Evolutionary conservation across 106 monocot genomes (phyloP).

Genomic region (Dioscorea zingiberensis): DNA sequence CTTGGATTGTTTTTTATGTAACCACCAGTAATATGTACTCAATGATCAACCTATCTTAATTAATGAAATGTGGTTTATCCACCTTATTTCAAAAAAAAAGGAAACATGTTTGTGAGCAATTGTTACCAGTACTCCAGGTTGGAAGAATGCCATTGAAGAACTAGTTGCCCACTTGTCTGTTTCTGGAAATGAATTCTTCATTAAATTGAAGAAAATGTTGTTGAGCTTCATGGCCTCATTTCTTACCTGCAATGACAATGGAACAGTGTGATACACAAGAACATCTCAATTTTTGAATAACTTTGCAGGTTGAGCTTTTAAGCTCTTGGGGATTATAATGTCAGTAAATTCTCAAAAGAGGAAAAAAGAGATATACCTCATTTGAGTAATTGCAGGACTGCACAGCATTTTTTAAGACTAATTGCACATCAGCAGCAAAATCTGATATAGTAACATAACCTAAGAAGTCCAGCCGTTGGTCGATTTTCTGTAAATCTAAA

Average conservation of each 20-base stretch:
- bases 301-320: too few species aligned
- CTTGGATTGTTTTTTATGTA: conserved; percentile 15
- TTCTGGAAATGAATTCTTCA: conserved; percentile 90
- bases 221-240: conserved; percentile 74
- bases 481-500: conserved; percentile 62
- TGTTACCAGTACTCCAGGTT: conserved; percentile 14
- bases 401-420: conserved; percentile 68
- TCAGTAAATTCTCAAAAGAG: too few species aligned
- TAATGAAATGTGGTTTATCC: too few species aligned
- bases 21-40: too few species aligned
- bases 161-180: conserved; percentile 59
- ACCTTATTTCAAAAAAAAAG: conserved; percentile 6
- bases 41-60: too few species aligned
- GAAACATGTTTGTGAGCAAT: conserved; percentile 26
- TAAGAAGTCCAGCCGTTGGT: conserved; percentile 62
- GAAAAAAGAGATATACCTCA: conserved; percentile 37
- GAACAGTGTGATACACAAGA: too few species aligned
- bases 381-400: conserved; percentile 45
- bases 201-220: conserved; percentile 73
- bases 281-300: too few species aligned
- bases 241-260: conserved; percentile 39
- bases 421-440: conserved; percentile 72
- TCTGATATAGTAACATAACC: conserved; percentile 56
- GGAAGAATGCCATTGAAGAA: conserved; percentile 34
- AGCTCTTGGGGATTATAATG: too few species aligned